These are phyloP conservation scores for Drechslerella dactyloides DNA, from an alignment of 2,329 filamentous ascomycete species.

Conservation along the genomic window DNA sequence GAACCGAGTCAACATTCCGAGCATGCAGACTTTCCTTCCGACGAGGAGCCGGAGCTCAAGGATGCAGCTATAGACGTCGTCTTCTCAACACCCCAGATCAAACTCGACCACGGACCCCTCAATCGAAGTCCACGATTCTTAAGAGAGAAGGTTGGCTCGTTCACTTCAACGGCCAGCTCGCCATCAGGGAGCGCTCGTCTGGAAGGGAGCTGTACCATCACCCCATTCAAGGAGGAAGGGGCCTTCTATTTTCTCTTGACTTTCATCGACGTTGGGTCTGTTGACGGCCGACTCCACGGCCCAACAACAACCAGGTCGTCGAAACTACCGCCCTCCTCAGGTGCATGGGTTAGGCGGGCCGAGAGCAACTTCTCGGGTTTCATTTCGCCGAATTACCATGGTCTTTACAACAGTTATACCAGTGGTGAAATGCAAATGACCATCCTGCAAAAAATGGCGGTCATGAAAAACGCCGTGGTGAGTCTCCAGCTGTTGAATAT, in stretches of 20 bases:
- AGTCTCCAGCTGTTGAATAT: neutral
- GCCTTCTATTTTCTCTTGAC: conserved; percentile 31
- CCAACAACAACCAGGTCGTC: conserved; percentile 22
- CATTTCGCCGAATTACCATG: neutral
- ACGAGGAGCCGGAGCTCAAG: conserved; percentile 18
- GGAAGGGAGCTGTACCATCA: conserved; percentile 43
- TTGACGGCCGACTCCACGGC: conserved; percentile 9
- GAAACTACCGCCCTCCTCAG: conserved; percentile 30
- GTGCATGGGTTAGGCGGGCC: conserved; percentile 31
- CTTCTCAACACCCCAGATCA: conserved; percentile 42
- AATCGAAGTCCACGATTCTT: conserved; percentile 18
- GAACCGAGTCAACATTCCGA: neutral
- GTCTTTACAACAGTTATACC: conserved; percentile 1
- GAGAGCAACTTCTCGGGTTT: conserved; percentile 8
- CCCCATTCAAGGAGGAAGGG: conserved; percentile 14
- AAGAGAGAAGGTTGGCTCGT: conserved; percentile 3
- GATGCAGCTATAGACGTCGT: conserved; percentile 35
- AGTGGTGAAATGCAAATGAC: conserved; percentile 55
- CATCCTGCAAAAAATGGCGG: conserved; percentile 73
- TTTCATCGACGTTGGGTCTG: conserved; percentile 32
- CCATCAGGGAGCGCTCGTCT: conserved; percentile 41
- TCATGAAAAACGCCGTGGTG: conserved; percentile 78
- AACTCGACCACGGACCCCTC: conserved; percentile 25
- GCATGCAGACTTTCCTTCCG: conserved; percentile 10
- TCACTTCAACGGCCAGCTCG: conserved; percentile 37